Percentiles rank a stretch among this genome's conserved stretches.
Conservation (phyloP, 2,329 filamentous ascomycete species). For the Stachybotrys chlorohalonatus region DNA sequence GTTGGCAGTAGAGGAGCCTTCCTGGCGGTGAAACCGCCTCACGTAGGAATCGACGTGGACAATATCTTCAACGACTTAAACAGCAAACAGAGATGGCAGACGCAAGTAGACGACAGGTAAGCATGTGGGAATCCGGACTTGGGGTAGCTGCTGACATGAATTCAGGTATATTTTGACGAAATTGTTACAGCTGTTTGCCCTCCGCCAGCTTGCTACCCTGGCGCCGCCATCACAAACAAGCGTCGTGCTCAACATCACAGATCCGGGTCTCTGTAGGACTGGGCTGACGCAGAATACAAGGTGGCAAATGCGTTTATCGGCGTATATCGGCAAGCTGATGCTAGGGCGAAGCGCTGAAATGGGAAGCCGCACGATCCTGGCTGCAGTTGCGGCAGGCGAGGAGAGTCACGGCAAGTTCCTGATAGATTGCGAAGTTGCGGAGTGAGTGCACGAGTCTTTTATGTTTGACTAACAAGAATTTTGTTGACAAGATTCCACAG, state of each 20-base stretch:
- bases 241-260: slow-evolving; percentile 20
- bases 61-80: background rate
- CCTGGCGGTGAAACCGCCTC: background rate
- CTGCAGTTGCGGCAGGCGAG: slow-evolving; percentile 11
- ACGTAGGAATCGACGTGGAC: background rate
- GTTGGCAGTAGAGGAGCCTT: slow-evolving; percentile 2
- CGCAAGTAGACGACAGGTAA: background rate
- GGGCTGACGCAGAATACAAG: slow-evolving; percentile 2
- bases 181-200: slow-evolving; percentile 14
- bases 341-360: slow-evolving; percentile 12
- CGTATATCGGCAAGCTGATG: background rate
- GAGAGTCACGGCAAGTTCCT: slow-evolving; percentile 14
- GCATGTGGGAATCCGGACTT: background rate
- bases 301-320: background rate
- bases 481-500: background rate
- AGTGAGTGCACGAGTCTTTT: background rate
- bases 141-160: background rate
- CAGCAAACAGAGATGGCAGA: background rate
- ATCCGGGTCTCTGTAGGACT: slow-evolving; percentile 20
- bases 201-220: slow-evolving; percentile 16
- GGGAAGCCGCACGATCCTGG: slow-evolving; percentile 17
- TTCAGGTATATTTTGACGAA: slow-evolving; percentile 16
- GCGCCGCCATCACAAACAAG: slow-evolving; percentile 15
- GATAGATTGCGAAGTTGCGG: background rate
- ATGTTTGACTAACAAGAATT: background rate